phyloP scores from a whole-genome alignment of 169 alveolate genomes.

The Amoebophrya sp. region DNA sequence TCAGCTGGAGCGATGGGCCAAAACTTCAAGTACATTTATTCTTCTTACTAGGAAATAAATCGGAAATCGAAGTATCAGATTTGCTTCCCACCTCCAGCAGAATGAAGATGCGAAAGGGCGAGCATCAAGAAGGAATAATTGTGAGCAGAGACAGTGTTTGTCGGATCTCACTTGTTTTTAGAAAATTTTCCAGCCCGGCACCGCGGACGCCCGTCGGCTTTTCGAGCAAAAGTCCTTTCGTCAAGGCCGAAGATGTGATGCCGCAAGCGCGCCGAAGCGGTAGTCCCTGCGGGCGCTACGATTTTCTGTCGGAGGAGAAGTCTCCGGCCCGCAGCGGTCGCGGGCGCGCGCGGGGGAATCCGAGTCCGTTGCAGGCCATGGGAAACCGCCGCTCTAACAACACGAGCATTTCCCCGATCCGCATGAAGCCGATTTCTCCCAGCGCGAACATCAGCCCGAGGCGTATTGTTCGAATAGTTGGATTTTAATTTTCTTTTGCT shows the following conservation, averaged over 20 bases:
- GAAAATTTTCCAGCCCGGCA: not conserved
- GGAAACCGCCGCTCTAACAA: not conserved
- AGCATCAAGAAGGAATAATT: too few species aligned
- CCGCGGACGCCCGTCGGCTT: not conserved
- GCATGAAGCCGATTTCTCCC: slow-evolving; percentile 8
- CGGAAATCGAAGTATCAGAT: too few species aligned
- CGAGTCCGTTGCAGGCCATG: not conserved
- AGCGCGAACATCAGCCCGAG: not conserved
- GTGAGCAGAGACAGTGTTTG: too few species aligned
- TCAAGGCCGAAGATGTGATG: not conserved
- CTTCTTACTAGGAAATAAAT: too few species aligned
- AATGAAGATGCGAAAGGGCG: too few species aligned
- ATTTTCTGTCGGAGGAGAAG: not conserved
- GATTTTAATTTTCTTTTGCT: too few species aligned
- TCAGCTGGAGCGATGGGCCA: too few species aligned
- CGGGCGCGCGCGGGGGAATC: not conserved
- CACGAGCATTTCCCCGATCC: not conserved
- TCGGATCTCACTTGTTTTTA: too few species aligned
- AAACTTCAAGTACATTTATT: too few species aligned
- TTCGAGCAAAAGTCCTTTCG: not conserved
- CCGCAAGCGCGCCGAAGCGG: not conserved
- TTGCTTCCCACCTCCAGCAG: too few species aligned
- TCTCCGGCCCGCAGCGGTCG: not conserved
- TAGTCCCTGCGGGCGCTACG: not conserved
- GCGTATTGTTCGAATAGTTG: too few species aligned